Conservation (phyloP, 2,329 filamentous ascomycete genomes). For the Endoconidiophora polonica region DNA sequence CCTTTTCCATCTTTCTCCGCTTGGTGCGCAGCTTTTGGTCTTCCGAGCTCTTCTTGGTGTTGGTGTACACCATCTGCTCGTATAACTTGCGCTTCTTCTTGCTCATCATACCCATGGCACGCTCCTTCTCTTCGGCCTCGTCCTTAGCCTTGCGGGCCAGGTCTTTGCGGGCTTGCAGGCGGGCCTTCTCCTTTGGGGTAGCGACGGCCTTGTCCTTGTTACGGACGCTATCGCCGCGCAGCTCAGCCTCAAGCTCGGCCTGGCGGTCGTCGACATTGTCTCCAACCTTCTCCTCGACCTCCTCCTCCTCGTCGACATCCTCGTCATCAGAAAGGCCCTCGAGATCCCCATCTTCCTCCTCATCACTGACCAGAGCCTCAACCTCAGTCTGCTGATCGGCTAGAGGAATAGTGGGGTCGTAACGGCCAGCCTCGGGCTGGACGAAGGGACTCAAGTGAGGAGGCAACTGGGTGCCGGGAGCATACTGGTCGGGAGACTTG, state of each 20-base stretch:
- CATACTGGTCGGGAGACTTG: constrained; percentile 73
- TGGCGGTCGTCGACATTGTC: constrained; percentile 41
- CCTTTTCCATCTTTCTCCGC: constrained; percentile 74
- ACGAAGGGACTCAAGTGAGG: constrained; percentile 96
- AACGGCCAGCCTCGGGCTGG: constrained; percentile 68
- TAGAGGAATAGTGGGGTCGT: constrained; percentile 75
- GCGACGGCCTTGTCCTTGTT: constrained; percentile 23
- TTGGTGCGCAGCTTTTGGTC: constrained; percentile 76
- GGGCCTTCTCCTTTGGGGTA: constrained; percentile 42
- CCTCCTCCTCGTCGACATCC: constrained; percentile 21
- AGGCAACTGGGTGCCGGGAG: constrained; percentile 73
- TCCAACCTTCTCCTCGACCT: constrained; percentile 26
- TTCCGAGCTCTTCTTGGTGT: constrained; percentile 83
- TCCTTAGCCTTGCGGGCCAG: constrained; percentile 53
- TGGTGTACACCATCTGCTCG: constrained; percentile 94
- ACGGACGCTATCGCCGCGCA: constrained; percentile 49
- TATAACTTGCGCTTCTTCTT: constrained; percentile 95
- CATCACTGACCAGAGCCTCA: constrained; percentile 59
- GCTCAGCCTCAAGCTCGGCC: constrained; percentile 81
- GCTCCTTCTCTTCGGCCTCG: constrained; percentile 75
- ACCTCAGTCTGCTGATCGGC: constrained; percentile 78
- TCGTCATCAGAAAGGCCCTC: constrained; percentile 30
- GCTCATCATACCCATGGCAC: constrained; percentile 95
- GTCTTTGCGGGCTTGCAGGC: constrained; percentile 54
- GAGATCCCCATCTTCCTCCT: constrained; percentile 31